phyloP scores from a whole-genome alignment of 1,284 basidiomycete species.

The Omphalotus olearius region DNA sequence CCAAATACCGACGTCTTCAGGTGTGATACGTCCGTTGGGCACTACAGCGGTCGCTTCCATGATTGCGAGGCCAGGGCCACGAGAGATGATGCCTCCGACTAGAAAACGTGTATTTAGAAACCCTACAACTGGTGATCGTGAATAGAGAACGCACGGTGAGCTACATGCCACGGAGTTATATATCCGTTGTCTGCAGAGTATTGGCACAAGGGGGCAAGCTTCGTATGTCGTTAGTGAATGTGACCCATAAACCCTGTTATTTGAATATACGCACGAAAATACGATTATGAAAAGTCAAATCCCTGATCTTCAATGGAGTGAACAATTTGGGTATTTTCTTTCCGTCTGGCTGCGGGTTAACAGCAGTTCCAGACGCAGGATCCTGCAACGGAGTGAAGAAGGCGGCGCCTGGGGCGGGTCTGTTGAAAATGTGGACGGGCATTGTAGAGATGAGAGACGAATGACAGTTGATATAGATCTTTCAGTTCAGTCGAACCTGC shows the following conservation, averaged over 20 bases:
- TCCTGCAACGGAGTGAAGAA: conserved; percentile 54
- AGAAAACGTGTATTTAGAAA: background rate
- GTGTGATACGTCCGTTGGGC: conserved; percentile 53
- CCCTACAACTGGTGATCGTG: background rate
- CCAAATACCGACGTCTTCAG: conserved; percentile 68
- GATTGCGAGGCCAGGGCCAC: conserved; percentile 49
- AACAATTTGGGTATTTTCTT: conserved; percentile 55
- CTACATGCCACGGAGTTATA: conserved; percentile 36
- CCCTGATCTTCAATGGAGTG: conserved; percentile 58
- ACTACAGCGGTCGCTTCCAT: conserved; percentile 61
- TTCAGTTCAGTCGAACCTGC: too few relatives aligned
- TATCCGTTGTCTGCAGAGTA: conserved; percentile 60
- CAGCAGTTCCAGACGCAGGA: conserved; percentile 45
- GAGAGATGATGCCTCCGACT: conserved; percentile 46
- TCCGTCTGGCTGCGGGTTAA: conserved; percentile 37
- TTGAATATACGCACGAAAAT: conserved; percentile 46
- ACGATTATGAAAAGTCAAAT: conserved; percentile 64
- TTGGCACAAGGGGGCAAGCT: conserved; percentile 56
- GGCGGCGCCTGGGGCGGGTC: conserved; percentile 35
- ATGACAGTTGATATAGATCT: too few relatives aligned
- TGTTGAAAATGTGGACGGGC: conserved; percentile 18
- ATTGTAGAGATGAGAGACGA: conserved; percentile 1
- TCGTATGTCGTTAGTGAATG: background rate
- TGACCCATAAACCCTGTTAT: background rate
- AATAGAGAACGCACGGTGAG: conserved; percentile 30